Base-by-base conservation (phyloP, 495 filamentous ascomycete genomes). In the Cercophora samala region DNA sequence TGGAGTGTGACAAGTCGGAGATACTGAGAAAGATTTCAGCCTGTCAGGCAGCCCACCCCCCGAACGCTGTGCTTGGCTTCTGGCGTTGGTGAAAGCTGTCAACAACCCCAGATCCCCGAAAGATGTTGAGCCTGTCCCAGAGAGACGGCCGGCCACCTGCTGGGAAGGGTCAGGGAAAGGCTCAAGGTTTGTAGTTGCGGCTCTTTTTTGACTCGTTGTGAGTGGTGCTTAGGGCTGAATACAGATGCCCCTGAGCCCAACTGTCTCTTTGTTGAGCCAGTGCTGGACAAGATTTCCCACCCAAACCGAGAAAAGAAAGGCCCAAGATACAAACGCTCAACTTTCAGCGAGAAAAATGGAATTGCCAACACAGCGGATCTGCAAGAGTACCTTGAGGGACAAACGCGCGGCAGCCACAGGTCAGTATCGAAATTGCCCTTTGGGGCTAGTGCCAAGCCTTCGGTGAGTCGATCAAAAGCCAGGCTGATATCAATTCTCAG, bases 401-500 rank as follows among this genome's bases (percentile, higher is more conserved):
- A 46, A 46, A 46, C 37, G 37, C 37, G 37, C 37, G 37, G 13
- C 37, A 46, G 37, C 37, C 37, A 46, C 37, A 46, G 15, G 37
- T 13, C 26, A 46, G 9, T 8, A 29, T 24, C 29, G 5, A 4
- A n/a, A 29, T 23, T 46, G 17, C 60, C n/a, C 26, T 8, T 62
- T 46, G 22, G 17, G 29, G 60, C n/a, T 62, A 29, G 26, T 11
- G 21, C 25, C 19, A 60, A 56, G 53, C 4, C 25, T 25, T 32
- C 29, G 11, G n/a, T 42, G 25, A 21, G 60, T 42, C 60, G 29
- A 51, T 46, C 60, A 62, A 11, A n/a, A 5, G 2, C 25, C 6
- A 62, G 21, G 24, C 60, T 62, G 60, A 62, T 62, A 29, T 62
- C 60, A 62, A 29, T 46, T 60, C 22, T 62, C 29, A 42, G 60